These are phyloP conservation scores for Solanum phureja DNA, from an alignment of 257 asterid genomes.

Conservation along the genomic window DNA sequence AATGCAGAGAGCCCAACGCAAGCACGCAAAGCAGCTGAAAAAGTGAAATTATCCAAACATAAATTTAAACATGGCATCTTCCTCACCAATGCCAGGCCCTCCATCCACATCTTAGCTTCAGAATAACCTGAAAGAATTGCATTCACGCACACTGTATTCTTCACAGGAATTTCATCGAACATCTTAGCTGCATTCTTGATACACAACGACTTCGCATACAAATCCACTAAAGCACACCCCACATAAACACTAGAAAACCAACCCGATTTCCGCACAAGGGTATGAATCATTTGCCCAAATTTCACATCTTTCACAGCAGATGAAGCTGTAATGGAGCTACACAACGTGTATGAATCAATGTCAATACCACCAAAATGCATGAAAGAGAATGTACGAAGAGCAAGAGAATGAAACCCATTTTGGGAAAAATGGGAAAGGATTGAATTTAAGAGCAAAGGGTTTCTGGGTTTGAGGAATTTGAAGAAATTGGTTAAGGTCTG, in stretches of 20 bases:
- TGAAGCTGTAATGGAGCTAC: slow-evolving; percentile 41
- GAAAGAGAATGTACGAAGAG: slow-evolving; percentile 48
- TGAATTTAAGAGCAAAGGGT: slow-evolving; percentile 10
- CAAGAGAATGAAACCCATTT: slow-evolving; percentile 31
- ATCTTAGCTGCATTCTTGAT: slow-evolving; percentile 34
- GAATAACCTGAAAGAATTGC: slow-evolving; percentile 67
- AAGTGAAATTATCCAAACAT: slow-evolving; percentile 42
- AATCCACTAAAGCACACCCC: slow-evolving; percentile 60
- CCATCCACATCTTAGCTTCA: slow-evolving; percentile 62
- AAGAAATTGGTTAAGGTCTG: slow-evolving; percentile 26
- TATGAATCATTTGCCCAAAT: slow-evolving; percentile 42
- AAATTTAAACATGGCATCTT: slow-evolving; percentile 32
- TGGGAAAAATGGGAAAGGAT: slow-evolving; percentile 64
- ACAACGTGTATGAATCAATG: slow-evolving; percentile 48
- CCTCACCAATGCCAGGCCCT: slow-evolving; percentile 32
- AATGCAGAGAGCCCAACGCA: slow-evolving; percentile 48
- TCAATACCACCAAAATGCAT: slow-evolving; percentile 52
- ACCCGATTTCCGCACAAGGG: slow-evolving; percentile 39
- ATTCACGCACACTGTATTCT: slow-evolving; percentile 53
- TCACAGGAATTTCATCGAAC: slow-evolving; percentile 87
- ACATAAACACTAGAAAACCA: slow-evolving; percentile 56
- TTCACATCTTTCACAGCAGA: slow-evolving; percentile 17
- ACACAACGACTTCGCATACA: slow-evolving; percentile 26
- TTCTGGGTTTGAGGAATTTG: slow-evolving; percentile 40
- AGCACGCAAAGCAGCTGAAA: slow-evolving; percentile 54